Conservation (phyloP, 805 yeast species). For the Candida chauliodis region DNA sequence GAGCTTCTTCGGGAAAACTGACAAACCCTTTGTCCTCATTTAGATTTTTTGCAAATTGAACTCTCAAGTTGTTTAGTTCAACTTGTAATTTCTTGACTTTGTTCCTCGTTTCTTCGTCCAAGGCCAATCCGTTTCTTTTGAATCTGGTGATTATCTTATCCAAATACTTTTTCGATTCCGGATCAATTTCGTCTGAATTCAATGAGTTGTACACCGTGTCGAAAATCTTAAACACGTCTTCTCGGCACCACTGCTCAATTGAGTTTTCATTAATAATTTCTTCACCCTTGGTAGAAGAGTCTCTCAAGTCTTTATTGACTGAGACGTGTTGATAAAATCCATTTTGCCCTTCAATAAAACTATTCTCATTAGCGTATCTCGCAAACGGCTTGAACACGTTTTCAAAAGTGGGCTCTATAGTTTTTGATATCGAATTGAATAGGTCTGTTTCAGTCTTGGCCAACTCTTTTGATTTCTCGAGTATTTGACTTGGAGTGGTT, state of each 20-base stretch:
- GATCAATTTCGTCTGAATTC: slow-evolving; percentile 30
- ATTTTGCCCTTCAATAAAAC: slow-evolving; percentile 46
- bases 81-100: slow-evolving; percentile 57
- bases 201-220: slow-evolving; percentile 45
- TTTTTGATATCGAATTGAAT: slow-evolving; percentile 51
- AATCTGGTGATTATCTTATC: slow-evolving; percentile 55
- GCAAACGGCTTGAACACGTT: slow-evolving; percentile 53
- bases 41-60: slow-evolving; percentile 59
- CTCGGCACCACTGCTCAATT: slow-evolving; percentile 65
- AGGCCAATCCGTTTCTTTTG: slow-evolving; percentile 66
- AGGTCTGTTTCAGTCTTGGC: slow-evolving; percentile 41
- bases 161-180: slow-evolving; percentile 55
- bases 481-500: slow-evolving; percentile 50
- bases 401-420: slow-evolving; percentile 52
- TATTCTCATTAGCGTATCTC: slow-evolving; percentile 46
- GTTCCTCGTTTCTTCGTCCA: slow-evolving; percentile 52
- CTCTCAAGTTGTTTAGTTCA: slow-evolving; percentile 52
- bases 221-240: slow-evolving; percentile 49
- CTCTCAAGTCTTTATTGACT: slow-evolving; percentile 58
- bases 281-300: slow-evolving; percentile 65
- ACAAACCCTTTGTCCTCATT: slow-evolving; percentile 68
- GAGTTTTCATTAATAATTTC: slow-evolving; percentile 51
- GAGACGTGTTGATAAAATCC: slow-evolving; percentile 75
- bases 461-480: slow-evolving; percentile 39
- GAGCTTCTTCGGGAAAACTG: slow-evolving; percentile 58